Conservation (phyloP, 2,329 filamentous ascomycete genomes). For the Hymenoscyphus fraxineus region DNA sequence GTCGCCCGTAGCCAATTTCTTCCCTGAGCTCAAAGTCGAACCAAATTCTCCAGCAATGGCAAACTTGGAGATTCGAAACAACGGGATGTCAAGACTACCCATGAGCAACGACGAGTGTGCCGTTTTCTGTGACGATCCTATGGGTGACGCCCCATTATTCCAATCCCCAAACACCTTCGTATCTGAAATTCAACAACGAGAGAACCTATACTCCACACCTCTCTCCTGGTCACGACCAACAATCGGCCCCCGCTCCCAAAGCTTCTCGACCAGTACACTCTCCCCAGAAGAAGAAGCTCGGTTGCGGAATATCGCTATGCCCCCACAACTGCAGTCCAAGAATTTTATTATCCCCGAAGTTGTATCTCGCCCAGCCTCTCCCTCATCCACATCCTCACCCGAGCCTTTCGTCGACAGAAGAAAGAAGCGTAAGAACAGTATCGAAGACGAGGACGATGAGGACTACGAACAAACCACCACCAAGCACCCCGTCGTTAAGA, state of each 20-base stretch:
- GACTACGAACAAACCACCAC: slow-evolving; percentile 48
- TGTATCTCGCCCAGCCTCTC: slow-evolving; percentile 29
- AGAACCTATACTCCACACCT: slow-evolving; percentile 30
- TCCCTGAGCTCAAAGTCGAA: slow-evolving; percentile 30
- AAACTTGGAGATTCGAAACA: slow-evolving; percentile 21
- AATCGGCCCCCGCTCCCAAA: slow-evolving; percentile 9
- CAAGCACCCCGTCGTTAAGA: slow-evolving; percentile 53
- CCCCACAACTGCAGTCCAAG: slow-evolving; percentile 44
- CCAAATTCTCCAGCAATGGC: slow-evolving; percentile 27
- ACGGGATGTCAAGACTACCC: not conserved
- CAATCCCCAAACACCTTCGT: slow-evolving; percentile 20
- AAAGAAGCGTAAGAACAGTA: slow-evolving; percentile 39
- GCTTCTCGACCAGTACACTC: slow-evolving; percentile 16
- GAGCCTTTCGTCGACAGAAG: slow-evolving; percentile 41
- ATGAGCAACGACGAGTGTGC: slow-evolving; percentile 23
- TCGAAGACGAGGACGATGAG: slow-evolving; percentile 34
- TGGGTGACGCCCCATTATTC: slow-evolving; percentile 30
- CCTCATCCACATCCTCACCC: slow-evolving; percentile 39
- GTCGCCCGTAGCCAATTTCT: slow-evolving; percentile 30
- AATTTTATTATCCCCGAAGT: slow-evolving; percentile 42
- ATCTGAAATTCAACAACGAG: slow-evolving; percentile 14
- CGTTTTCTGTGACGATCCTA: slow-evolving; percentile 27
- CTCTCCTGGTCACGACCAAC: slow-evolving; percentile 28
- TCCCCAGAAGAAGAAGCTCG: slow-evolving; percentile 34
- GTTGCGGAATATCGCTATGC: slow-evolving; percentile 62